phyloP scores from a whole-genome alignment of 2,329 filamentous ascomycete genomes.

The Shiraia sp. region DNA sequence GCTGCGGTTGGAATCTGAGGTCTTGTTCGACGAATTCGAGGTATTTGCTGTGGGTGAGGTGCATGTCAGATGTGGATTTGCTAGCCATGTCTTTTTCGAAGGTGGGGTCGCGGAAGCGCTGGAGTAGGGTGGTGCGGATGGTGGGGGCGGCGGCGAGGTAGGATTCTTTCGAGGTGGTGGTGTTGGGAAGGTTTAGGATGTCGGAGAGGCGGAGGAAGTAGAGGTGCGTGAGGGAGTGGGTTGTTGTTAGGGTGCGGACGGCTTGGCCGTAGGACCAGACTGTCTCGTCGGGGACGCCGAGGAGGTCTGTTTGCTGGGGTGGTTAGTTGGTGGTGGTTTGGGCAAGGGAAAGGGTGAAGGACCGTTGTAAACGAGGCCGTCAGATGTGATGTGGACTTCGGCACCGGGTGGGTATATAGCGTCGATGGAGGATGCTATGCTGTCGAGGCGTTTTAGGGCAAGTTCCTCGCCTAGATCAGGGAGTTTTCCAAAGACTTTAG shows the following conservation, averaged over 20 bases:
- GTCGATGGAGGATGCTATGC: conserved; percentile 46
- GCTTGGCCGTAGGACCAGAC: conserved; percentile 46
- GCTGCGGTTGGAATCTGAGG: conserved; percentile 19
- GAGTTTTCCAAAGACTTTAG: conserved; percentile 58
- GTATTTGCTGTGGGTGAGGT: conserved; percentile 34
- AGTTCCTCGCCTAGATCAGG: conserved; percentile 52
- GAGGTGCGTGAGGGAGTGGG: conserved; percentile 19
- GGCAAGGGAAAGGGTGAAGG: background rate
- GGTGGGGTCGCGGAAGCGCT: conserved; percentile 25
- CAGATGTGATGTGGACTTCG: conserved; percentile 48
- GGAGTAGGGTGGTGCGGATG: conserved; percentile 29
- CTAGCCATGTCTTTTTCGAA: conserved; percentile 37
- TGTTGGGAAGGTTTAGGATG: conserved; percentile 16
- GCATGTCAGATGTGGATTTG: conserved; percentile 28
- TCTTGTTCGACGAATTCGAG: conserved; percentile 32
- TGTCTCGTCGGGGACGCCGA: conserved; percentile 47
- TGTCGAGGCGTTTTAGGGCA: conserved; percentile 48
- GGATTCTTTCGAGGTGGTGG: conserved; percentile 14
- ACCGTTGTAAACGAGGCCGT: conserved; percentile 50
- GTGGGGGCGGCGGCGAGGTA: conserved; percentile 27
- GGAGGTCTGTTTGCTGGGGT: conserved; percentile 33
- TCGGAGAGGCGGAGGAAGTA: conserved; percentile 21
- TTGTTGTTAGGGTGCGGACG: conserved; percentile 15
- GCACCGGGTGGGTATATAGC: conserved; percentile 48
- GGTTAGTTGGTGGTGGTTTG: background rate